Base-by-base conservation (phyloP, 305 asterid species). In the Striga hermonthica region DNA sequence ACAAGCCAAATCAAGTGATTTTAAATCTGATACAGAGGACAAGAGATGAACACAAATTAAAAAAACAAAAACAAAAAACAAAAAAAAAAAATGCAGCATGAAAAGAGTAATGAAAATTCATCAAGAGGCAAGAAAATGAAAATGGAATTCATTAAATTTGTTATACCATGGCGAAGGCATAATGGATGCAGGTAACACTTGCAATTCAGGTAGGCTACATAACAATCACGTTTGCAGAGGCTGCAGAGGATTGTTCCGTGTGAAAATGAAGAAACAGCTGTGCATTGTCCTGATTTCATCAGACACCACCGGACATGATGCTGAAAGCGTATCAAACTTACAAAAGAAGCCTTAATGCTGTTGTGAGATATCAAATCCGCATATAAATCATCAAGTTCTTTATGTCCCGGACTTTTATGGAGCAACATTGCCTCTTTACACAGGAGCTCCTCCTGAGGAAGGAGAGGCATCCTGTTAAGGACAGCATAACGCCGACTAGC, bases 381-480 rank as follows among this genome's bases (percentile, higher is more conserved):
- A 62, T 73, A 64, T 57, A 82, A 73, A 79, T 65, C 75, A 43
- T 73, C 81, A 12, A 80, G 77, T 69, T 83, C 83, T 68, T 70
- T 84, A 65, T 75, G 74, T 59, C 82, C 83, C 66, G 69, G 57
- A 56, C 64, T 74, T 14, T 69, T 48, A 75, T 52, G 59, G 15
- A 89, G 84, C 71, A 83, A 79, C 91, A 84, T 78, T 55, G 96
- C 95, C 77, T 92, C 98, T 83, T 92, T 92, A 79, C 98, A 89
- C 3, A 92, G 84, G 75, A 92, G 97, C 82, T 92, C 98, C 83
- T 92, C 98, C 44, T 79, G 92, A 68, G 98, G 97, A 69, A 92
- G 89, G 60, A 92, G 86, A 54, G 98, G 98, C 70, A 76, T 71
- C 85, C 95, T 80, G 72, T 83, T 86, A 39, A 89, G 93, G 63